phyloP scores from a whole-genome alignment of 768 basidiomycete genomes.

The Auricularia cornea region DNA sequence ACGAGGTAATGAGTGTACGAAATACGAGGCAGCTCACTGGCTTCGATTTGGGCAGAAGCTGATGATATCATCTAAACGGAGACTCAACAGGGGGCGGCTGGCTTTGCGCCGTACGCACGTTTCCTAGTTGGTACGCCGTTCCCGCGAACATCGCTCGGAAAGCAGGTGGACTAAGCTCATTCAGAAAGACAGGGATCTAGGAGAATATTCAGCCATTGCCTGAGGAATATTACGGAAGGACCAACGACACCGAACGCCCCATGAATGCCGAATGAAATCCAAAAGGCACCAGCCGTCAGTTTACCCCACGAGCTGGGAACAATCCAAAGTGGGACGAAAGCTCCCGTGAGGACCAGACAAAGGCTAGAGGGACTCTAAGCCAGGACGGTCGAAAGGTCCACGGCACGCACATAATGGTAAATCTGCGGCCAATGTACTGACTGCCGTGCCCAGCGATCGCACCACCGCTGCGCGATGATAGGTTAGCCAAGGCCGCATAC shows the following conservation, averaged over 20 bases:
- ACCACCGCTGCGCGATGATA: conserved; percentile 44
- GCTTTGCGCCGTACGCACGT: conserved; percentile 24
- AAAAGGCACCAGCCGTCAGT: conserved; percentile 80
- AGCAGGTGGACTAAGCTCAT: conserved; percentile 79
- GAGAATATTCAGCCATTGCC: conserved; percentile 11
- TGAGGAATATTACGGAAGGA: conserved; percentile 19
- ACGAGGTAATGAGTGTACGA: background rate
- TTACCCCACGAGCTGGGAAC: conserved; percentile 57
- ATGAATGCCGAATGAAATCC: conserved; percentile 79
- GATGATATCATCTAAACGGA: conserved; percentile 49
- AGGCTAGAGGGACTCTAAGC: conserved; percentile 26
- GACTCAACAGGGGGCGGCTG: background rate
- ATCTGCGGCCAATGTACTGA: conserved; percentile 74
- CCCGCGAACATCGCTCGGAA: conserved; percentile 87
- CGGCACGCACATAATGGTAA: conserved; percentile 54
- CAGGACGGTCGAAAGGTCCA: background rate
- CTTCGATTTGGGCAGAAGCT: conserved; percentile 75
- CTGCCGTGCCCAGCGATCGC: conserved; percentile 60
- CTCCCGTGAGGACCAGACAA: conserved; percentile 48
- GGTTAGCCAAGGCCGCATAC: background rate
- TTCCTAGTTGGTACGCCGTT: conserved; percentile 77
- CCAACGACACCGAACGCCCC: conserved; percentile 84
- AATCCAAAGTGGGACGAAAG: conserved; percentile 77
- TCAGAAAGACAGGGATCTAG: conserved; percentile 66
- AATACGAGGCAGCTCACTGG: conserved; percentile 30